A percentile compares a stretch with the other conserved stretches of the same genome.
phyloP scores from a whole-genome alignment of 108 stramenopile species.

The Cyclotella atomus region DNA sequence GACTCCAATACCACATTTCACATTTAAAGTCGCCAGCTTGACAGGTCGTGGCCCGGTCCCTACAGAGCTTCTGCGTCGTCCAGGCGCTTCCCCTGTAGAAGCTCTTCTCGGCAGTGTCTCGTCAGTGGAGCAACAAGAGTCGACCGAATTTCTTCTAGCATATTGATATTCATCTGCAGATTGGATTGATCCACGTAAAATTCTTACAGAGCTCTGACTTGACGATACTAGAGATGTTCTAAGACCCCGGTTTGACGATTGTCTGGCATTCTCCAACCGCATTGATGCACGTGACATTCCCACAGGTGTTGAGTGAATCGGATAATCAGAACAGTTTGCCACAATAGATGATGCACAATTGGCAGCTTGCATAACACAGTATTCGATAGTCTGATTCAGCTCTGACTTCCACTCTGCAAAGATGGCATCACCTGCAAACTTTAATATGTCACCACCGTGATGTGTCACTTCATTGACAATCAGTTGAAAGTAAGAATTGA shows the following conservation, averaged over 20 bases:
- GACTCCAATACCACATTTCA: slow-evolving; percentile 58
- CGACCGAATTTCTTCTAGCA: background rate
- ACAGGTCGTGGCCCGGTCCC: background rate
- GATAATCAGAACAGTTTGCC: slow-evolving; percentile 58
- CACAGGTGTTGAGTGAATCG: slow-evolving; percentile 44
- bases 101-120: background rate
- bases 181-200: background rate
- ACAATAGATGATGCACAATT: slow-evolving; percentile 61
- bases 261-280: slow-evolving; percentile 1
- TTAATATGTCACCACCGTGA: slow-evolving; percentile 74
- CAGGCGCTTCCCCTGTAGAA: background rate
- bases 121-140: background rate
- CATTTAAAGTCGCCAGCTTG: slow-evolving; percentile 53
- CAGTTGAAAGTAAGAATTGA: slow-evolving; percentile 82
- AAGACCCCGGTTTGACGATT: background rate
- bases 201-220: background rate
- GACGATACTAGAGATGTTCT: background rate
- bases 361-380: slow-evolving; percentile 61
- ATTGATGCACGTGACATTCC: slow-evolving; percentile 11
- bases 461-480: slow-evolving; percentile 70
- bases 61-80: background rate
- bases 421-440: slow-evolving; percentile 72
- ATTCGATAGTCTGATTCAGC: slow-evolving; percentile 32
- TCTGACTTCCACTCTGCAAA: slow-evolving; percentile 54
- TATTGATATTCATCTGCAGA: background rate